Conservation (phyloP, 2,329 filamentous ascomycete species). For the Colletotrichum spinosum region DNA sequence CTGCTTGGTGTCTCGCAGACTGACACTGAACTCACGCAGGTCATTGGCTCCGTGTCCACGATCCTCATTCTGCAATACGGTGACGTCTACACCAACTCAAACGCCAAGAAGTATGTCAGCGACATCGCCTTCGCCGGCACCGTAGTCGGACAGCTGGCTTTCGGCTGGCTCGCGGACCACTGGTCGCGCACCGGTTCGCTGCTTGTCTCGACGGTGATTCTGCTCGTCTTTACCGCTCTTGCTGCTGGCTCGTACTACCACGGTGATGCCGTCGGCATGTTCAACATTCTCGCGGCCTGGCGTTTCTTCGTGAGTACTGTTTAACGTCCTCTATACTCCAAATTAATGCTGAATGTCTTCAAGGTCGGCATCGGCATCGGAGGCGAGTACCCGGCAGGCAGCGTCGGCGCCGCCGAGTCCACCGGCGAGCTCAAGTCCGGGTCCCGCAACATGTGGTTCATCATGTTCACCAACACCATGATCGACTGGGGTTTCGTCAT, state of each 20-base stretch:
- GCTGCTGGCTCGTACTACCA: slow-evolving; percentile 81
- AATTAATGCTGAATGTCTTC: too few relatives aligned
- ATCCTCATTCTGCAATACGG: slow-evolving; percentile 78
- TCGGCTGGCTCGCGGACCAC: slow-evolving; percentile 85
- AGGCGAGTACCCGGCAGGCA: slow-evolving; percentile 84
- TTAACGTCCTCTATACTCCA: too few relatives aligned
- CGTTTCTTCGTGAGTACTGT: slow-evolving; percentile 82
- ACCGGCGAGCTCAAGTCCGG: slow-evolving; percentile 85
- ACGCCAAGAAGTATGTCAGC: slow-evolving; percentile 78
- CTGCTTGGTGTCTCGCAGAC: background rate
- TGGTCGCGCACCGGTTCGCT: slow-evolving; percentile 88
- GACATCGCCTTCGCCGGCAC: slow-evolving; percentile 90
- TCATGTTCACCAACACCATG: slow-evolving; percentile 89
- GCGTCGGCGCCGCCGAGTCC: slow-evolving; percentile 85
- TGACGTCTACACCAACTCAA: slow-evolving; percentile 74
- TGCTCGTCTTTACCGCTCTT: slow-evolving; percentile 87
- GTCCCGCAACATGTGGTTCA: slow-evolving; percentile 90
- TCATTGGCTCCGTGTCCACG: slow-evolving; percentile 90
- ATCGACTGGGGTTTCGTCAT: slow-evolving; percentile 88
- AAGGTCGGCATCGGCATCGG: slow-evolving; percentile 29
- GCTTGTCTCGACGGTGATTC: slow-evolving; percentile 82
- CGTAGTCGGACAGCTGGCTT: slow-evolving; percentile 82
- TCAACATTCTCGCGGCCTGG: slow-evolving; percentile 82
- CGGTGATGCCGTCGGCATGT: slow-evolving; percentile 76
- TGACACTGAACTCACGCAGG: slow-evolving; percentile 55